These are phyloP conservation scores for Blastobotrys peoriensis DNA, from an alignment of 805 yeast species.

Conservation along the genomic window DNA sequence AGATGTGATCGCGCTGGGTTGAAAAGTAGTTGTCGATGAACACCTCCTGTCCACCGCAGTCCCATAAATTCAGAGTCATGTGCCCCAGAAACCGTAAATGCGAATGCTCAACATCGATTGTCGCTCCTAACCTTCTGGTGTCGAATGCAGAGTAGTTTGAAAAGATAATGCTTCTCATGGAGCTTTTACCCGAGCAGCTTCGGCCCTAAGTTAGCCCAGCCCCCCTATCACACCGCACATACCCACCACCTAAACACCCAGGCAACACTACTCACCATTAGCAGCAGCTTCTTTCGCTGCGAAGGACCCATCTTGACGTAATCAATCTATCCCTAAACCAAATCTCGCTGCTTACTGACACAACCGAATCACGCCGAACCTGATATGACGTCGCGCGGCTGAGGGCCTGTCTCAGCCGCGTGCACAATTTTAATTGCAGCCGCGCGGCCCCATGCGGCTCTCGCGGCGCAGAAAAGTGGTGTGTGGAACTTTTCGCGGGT, in stretches of 20 bases:
- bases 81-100: conserved; percentile 88
- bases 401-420: too few relatives aligned
- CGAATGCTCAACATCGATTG: conserved; percentile 97
- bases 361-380: too few relatives aligned
- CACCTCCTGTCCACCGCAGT: conserved; percentile 91
- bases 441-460: too few relatives aligned
- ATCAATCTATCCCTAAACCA: too few relatives aligned
- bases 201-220: conserved; percentile 53
- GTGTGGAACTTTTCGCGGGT: too few relatives aligned
- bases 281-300: conserved; percentile 50
- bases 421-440: too few relatives aligned
- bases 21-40: conserved; percentile 92
- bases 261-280: conserved; percentile 50
- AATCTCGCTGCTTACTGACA: too few relatives aligned
- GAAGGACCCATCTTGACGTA: conserved; percentile 24
- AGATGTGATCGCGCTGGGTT: conserved; percentile 84
- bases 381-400: too few relatives aligned
- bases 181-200: conserved; percentile 94
- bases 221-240: background rate
- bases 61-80: conserved; percentile 95
- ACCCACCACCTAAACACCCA: too few relatives aligned
- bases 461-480: too few relatives aligned
- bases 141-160: conserved; percentile 95
- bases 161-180: conserved; percentile 94
- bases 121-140: conserved; percentile 91